Evolutionary conservation across 2,329 filamentous ascomycete species (phyloP).

Genomic region (Orbilia javanica): DNA sequence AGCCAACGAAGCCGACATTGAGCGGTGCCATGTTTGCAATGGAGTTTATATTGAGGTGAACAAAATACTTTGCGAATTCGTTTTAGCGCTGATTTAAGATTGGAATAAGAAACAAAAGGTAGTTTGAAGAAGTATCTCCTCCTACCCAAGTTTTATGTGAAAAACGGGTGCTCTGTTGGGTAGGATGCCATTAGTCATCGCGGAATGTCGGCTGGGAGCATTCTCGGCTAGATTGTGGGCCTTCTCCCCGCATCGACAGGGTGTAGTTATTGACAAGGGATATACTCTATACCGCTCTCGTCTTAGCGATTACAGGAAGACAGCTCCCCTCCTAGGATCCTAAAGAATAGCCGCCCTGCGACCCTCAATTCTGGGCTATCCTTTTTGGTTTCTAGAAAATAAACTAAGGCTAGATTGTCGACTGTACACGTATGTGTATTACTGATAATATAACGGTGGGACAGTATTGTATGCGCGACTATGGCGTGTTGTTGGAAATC

Average conservation of each 20-base stretch:
- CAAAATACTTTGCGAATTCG: no score
- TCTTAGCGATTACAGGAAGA: no score
- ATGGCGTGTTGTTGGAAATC: no score
- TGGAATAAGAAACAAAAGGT: not conserved
- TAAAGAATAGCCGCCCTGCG: no score
- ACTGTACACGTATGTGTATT: no score
- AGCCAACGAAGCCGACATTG: conserved; percentile 70
- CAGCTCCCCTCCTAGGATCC: no score
- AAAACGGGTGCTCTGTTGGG: not conserved
- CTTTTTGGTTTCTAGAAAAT: no score
- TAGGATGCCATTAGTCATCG: conserved; percentile 27
- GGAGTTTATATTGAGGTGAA: not conserved
- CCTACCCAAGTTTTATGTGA: not conserved
- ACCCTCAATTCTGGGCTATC: no score
- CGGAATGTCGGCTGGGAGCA: conserved; percentile 40
- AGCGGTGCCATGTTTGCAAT: conserved; percentile 60
- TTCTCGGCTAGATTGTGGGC: conserved; percentile 47
- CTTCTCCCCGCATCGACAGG: conserved; percentile 9
- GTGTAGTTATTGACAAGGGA: not conserved
- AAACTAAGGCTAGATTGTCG: no score
- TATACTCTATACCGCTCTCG: not conserved
- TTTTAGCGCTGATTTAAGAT: no score
- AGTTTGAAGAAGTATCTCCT: not conserved
- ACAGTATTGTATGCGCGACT: no score
- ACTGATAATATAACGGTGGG: no score